These are phyloP conservation scores for Haplosporangium sp. DNA, from an alignment of 371 early-diverging fungal species.

Conservation along the genomic window DNA sequence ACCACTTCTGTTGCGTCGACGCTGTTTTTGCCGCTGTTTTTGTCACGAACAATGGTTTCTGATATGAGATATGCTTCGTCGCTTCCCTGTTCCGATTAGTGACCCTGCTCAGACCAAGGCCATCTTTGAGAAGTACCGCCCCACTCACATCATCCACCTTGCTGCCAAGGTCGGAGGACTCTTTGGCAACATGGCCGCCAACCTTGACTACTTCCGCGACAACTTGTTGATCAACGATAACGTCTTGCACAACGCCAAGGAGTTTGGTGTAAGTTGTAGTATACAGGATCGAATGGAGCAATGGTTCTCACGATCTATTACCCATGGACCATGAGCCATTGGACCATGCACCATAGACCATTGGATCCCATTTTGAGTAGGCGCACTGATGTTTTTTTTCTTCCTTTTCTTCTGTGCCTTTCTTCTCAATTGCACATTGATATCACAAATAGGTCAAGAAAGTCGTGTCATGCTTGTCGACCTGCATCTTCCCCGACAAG, in stretches of 20 bases:
- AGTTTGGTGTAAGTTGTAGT: conserved; percentile 65
- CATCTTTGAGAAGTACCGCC: conserved; percentile 82
- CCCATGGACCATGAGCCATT: too few relatives aligned
- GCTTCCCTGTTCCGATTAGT: conserved; percentile 51
- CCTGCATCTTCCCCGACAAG: conserved; percentile 91
- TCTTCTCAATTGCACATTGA: not conserved
- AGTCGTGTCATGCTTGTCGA: conserved; percentile 88
- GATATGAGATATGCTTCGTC: not conserved
- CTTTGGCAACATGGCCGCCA: conserved; percentile 88
- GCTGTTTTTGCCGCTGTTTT: too few relatives aligned
- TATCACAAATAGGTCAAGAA: conserved; percentile 70
- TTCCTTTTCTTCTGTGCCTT: not conserved
- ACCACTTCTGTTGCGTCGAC: not conserved
- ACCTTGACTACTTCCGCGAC: conserved; percentile 82
- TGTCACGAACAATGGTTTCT: not conserved
- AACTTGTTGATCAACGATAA: conserved; percentile 90
- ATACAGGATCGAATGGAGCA: too few relatives aligned
- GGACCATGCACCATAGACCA: too few relatives aligned
- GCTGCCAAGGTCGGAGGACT: conserved; percentile 91
- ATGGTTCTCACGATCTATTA: too few relatives aligned
- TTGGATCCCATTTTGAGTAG: too few relatives aligned
- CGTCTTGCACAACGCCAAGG: conserved; percentile 73
- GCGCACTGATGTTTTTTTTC: not conserved
- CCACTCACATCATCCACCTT: conserved; percentile 87
- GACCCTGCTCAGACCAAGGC: conserved; percentile 70